Evolutionary conservation across 129 eudicot species (phyloP), one percentile per base, ranked within the genome.

Genomic region (Calendula officinalis): DNA sequence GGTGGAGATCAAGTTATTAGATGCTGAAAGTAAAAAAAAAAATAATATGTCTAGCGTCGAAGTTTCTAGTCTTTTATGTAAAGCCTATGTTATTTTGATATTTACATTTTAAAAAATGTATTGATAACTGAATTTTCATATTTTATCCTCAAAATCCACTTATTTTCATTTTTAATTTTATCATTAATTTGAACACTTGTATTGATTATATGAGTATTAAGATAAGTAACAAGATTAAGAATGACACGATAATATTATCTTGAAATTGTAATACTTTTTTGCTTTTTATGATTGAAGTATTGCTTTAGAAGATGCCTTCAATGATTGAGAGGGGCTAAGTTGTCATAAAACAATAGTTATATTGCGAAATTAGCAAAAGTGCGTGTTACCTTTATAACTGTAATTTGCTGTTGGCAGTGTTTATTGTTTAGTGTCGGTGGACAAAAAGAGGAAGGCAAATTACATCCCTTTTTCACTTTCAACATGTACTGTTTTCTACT

Each of bases 381-480:
- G 12, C 7, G 72, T 48, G 73, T 39, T 42, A 36, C 72, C 30
- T 73, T 46, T 38, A 48, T 15, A 30, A 45, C 41, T 61, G 67
- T 15, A 61, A 48, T 27, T 35, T 46, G 15, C 32, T 8, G 75
- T 30, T 70, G 33, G 45, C 38, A 13, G 34, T 66, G 10, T 22
- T 37, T 13, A 17, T 69, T 69, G 55, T 66, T 57, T 66, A 37
- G 78, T 74, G 78, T 74, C 78, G 78, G 78, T 74, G 73, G 73
- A 57, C 73, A 66, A 74, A 73, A 66, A 74, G 53, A 57, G 73
- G 66, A 30, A 5, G 60, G 39, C 56, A 66, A 66, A 33, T 57
- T 39, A 39, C 39, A 57, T 8, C 4, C 55, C 16, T 33, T 64
- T 73, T 65, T 17, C 60, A 66, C 32, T 47, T 58, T 73, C 10